Conservation (phyloP, 2,329 filamentous ascomycete genomes). For the Teratosphaeria destructans region DNA sequence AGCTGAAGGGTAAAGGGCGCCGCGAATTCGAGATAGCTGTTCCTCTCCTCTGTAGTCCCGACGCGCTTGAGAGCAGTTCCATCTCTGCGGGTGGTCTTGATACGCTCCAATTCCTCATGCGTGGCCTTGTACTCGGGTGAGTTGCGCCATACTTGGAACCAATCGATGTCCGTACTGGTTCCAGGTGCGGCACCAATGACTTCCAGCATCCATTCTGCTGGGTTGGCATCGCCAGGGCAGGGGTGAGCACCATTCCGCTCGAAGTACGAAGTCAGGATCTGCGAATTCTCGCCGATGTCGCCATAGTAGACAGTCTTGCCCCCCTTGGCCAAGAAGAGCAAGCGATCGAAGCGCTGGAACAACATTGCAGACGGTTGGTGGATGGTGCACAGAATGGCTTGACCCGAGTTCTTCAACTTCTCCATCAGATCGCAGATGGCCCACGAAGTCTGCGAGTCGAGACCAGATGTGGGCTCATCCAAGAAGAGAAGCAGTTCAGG, state of each 20-base stretch:
- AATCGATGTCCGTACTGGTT: constrained; percentile 40
- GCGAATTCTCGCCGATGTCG: constrained; percentile 61
- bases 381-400: constrained; percentile 93
- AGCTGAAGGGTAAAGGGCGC: constrained; percentile 62
- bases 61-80: constrained; percentile 28
- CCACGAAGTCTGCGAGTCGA: constrained; percentile 90
- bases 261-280: constrained; percentile 62
- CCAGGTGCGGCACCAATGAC: constrained; percentile 45
- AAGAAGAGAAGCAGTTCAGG: constrained; percentile 82
- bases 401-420: constrained; percentile 78
- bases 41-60: constrained; percentile 36
- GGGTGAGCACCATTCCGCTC: constrained; percentile 56
- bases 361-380: constrained; percentile 95
- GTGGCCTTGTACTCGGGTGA: constrained; percentile 36
- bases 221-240: constrained; percentile 62
- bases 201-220: constrained; percentile 69
- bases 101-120: constrained; percentile 35
- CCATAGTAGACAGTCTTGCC: constrained; percentile 75
- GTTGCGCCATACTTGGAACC: constrained; percentile 39
- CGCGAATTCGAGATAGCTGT: constrained; percentile 66
- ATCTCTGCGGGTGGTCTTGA: constrained; percentile 31
- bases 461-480: constrained; percentile 88
- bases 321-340: constrained; percentile 66
- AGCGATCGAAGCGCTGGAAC: constrained; percentile 79
- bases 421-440: constrained; percentile 80